phyloP scores from a whole-genome alignment of 2,329 filamentous ascomycete genomes.

The Madurella mycetomatis region DNA sequence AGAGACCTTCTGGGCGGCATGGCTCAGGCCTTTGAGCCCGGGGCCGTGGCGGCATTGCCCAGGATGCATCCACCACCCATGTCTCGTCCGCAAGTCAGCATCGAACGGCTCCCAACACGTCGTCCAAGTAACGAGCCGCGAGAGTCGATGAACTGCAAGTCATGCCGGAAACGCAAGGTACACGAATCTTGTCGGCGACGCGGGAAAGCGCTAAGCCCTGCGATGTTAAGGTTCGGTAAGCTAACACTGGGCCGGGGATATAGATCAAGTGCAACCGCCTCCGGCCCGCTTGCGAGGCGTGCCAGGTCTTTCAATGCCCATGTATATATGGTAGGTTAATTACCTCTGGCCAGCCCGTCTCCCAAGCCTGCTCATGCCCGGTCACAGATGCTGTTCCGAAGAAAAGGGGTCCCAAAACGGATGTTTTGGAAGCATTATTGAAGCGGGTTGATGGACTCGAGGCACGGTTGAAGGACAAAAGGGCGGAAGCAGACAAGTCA shows the following conservation, averaged over 20 bases:
- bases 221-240: background rate
- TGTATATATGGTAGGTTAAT: slow-evolving; percentile 73
- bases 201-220: too few species aligned
- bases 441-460: slow-evolving; percentile 84
- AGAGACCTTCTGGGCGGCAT: slow-evolving; percentile 33
- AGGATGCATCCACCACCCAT: slow-evolving; percentile 51
- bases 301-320: slow-evolving; percentile 81
- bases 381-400: slow-evolving; percentile 76
- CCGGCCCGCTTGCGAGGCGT: slow-evolving; percentile 80
- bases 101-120: slow-evolving; percentile 70
- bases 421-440: slow-evolving; percentile 77
- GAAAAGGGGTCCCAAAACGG: slow-evolving; percentile 85
- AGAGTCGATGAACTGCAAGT: slow-evolving; percentile 95
- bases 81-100: slow-evolving; percentile 73
- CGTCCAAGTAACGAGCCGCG: slow-evolving; percentile 70
- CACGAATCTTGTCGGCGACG: slow-evolving; percentile 15
- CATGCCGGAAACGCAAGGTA: slow-evolving; percentile 88
- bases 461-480: slow-evolving; percentile 69
- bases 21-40: slow-evolving; percentile 37
- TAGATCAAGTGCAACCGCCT: slow-evolving; percentile 91
- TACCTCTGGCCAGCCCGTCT: background rate
- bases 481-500: slow-evolving; percentile 34
- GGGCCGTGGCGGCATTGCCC: slow-evolving; percentile 40
- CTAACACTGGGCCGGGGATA: slow-evolving; percentile 1
- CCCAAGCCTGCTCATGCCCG: background rate